These are phyloP conservation scores for Stagonosporopsis chrysanthemi DNA, from an alignment of 2,329 filamentous ascomycete species.

Conservation along the genomic window DNA sequence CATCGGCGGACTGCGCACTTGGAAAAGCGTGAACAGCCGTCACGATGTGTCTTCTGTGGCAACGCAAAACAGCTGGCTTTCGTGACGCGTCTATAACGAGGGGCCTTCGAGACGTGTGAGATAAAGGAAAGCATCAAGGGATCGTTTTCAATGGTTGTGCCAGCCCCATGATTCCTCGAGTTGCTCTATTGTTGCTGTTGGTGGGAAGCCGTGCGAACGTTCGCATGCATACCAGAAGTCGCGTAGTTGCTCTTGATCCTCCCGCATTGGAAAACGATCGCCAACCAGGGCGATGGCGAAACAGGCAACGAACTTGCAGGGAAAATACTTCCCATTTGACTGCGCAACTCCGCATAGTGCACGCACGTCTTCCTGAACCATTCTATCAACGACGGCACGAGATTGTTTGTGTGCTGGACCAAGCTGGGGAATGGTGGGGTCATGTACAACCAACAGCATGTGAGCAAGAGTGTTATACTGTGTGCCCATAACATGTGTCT, in stretches of 20 bases:
- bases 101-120: not conserved
- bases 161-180: constrained; percentile 49
- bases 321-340: constrained; percentile 45
- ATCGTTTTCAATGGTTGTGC: constrained; percentile 14
- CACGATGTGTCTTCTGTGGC: not conserved
- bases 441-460: constrained; percentile 46
- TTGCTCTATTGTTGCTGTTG: constrained; percentile 41
- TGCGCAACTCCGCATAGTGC: constrained; percentile 46
- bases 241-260: constrained; percentile 43
- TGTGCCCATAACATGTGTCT: constrained; percentile 44
- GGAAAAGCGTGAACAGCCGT: not conserved
- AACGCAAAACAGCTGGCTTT: not conserved
- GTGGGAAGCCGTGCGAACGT: constrained; percentile 44
- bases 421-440: constrained; percentile 48
- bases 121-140: not conserved
- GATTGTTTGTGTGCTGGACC: constrained; percentile 45
- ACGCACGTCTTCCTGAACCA: constrained; percentile 46
- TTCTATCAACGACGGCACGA: constrained; percentile 40
- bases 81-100: not conserved
- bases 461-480: constrained; percentile 49
- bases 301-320: constrained; percentile 47
- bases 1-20: not conserved
- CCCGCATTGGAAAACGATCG: constrained; percentile 42
- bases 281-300: constrained; percentile 47
- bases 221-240: constrained; percentile 44